Percentiles rank a stretch among this genome's conserved stretches.
Conservation (phyloP, 2,329 filamentous ascomycete genomes). For the Nemania abortiva region DNA sequence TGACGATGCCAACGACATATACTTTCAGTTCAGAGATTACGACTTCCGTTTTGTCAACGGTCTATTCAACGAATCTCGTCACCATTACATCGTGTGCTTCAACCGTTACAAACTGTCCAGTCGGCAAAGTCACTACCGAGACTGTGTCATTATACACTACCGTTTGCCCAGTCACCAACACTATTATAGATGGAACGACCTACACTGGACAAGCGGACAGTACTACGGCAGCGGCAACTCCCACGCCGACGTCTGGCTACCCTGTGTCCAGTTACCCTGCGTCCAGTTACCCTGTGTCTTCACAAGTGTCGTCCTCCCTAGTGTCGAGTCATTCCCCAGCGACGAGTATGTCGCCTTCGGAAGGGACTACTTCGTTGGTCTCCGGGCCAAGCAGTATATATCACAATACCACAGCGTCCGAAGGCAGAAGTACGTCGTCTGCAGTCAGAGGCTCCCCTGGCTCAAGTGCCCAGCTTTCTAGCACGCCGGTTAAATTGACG, state of each 20-base stretch:
- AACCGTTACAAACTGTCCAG: conserved; percentile 48
- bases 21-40: conserved; percentile 48
- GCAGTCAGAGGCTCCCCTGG: conserved; percentile 21
- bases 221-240: conserved; percentile 20
- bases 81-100: conserved; percentile 48
- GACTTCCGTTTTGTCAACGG: conserved; percentile 47
- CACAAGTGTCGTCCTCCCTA: conserved; percentile 6
- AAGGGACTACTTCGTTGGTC: conserved; percentile 36
- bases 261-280: not conserved
- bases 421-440: conserved; percentile 17
- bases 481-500: conserved; percentile 37
- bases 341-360: conserved; percentile 29
- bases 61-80: conserved; percentile 49
- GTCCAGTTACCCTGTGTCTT: conserved; percentile 13
- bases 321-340: not conserved
- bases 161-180: conserved; percentile 50
- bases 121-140: conserved; percentile 49
- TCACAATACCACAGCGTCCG: conserved; percentile 36
- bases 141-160: conserved; percentile 50
- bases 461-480: conserved; percentile 31
- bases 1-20: conserved; percentile 48
- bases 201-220: conserved; percentile 39
- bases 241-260: conserved; percentile 13
- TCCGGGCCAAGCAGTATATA: conserved; percentile 38
- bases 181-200: conserved; percentile 48